phyloP scores from a whole-genome alignment of 441 rosid genomes.

The Breynia disticha region DNA sequence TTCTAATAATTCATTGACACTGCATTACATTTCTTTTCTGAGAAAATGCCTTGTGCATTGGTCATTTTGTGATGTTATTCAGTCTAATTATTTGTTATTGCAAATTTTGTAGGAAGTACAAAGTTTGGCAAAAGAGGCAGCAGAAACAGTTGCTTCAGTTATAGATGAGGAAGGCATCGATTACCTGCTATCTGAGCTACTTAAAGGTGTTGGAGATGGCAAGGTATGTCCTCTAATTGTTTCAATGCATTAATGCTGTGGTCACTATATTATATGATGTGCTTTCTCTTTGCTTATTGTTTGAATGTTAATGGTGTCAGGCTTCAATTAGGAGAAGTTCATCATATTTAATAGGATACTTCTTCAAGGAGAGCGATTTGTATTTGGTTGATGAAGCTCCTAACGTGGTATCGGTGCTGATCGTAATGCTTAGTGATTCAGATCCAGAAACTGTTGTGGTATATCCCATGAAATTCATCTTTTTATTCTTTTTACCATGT shows the following conservation, averaged over 20 bases:
- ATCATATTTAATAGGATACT: constrained; percentile 81
- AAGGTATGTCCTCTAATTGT: constrained; percentile 36
- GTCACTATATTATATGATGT: background rate
- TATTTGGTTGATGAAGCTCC: constrained; percentile 97
- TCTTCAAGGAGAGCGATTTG: constrained; percentile 87
- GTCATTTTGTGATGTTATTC: background rate
- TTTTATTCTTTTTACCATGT: constrained; percentile 11
- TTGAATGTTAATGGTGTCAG: constrained; percentile 34
- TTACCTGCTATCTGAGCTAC: constrained; percentile 74
- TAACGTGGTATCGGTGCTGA: constrained; percentile 82
- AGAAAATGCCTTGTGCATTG: background rate
- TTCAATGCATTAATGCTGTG: background rate
- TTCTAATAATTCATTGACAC: background rate
- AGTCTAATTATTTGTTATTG: background rate
- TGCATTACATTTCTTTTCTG: no score
- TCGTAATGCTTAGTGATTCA: constrained; percentile 85
- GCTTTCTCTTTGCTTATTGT: constrained; percentile 8
- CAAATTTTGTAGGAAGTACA: constrained; percentile 62
- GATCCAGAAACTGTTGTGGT: constrained; percentile 82
- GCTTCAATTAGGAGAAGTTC: constrained; percentile 88
- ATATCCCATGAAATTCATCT: constrained; percentile 13
- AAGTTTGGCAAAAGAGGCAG: constrained; percentile 81
- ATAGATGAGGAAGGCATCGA: constrained; percentile 97
- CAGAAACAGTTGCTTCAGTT: constrained; percentile 79
- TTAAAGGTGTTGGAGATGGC: constrained; percentile 73